Evolutionary conservation across 768 basidiomycete species (phyloP).

Genomic region (Lepiota venenata): DNA sequence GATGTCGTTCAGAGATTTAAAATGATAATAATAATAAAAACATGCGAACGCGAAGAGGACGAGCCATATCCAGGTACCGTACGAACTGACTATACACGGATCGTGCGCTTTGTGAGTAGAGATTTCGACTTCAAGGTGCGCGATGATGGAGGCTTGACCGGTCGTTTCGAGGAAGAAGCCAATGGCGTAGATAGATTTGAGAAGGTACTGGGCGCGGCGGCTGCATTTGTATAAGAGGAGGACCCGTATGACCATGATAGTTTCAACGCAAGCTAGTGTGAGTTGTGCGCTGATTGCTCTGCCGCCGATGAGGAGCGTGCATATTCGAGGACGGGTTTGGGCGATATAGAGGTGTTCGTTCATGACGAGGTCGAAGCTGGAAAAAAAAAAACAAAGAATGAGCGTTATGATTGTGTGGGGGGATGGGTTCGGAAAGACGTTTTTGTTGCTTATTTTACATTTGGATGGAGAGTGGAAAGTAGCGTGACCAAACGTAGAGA

Average conservation of each 20-base stretch:
- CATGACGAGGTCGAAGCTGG: slow-evolving; percentile 13
- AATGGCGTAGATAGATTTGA: slow-evolving; percentile 6
- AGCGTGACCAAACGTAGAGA: slow-evolving; percentile 18
- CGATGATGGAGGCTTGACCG: slow-evolving; percentile 7
- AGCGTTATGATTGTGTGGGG: no score
- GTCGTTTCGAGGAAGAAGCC: slow-evolving; percentile 11
- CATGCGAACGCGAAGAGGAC: slow-evolving; percentile 6
- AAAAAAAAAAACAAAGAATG: not conserved
- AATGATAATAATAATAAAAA: not conserved
- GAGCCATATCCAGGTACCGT: not conserved
- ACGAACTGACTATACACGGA: not conserved
- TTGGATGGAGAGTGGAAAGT: slow-evolving; percentile 16
- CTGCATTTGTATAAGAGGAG: slow-evolving; percentile 19
- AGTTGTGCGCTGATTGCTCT: slow-evolving; percentile 14
- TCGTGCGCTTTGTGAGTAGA: not conserved
- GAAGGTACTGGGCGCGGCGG: slow-evolving; percentile 7
- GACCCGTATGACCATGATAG: slow-evolving; percentile 19
- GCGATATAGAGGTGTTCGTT: not conserved
- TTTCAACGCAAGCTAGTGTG: slow-evolving; percentile 16
- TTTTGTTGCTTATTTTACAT: slow-evolving; percentile 17
- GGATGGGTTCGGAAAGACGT: not conserved
- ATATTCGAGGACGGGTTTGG: not conserved
- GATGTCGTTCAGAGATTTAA: not conserved
- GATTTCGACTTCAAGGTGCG: not conserved
- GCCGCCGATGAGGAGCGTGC: slow-evolving; percentile 9